A percentile compares a stretch with the other conserved stretches of the same genome.
These are phyloP conservation scores for Thamnidium elegans DNA, from an alignment of 192 early-diverging fungal genomes.

Conservation along the genomic window DNA sequence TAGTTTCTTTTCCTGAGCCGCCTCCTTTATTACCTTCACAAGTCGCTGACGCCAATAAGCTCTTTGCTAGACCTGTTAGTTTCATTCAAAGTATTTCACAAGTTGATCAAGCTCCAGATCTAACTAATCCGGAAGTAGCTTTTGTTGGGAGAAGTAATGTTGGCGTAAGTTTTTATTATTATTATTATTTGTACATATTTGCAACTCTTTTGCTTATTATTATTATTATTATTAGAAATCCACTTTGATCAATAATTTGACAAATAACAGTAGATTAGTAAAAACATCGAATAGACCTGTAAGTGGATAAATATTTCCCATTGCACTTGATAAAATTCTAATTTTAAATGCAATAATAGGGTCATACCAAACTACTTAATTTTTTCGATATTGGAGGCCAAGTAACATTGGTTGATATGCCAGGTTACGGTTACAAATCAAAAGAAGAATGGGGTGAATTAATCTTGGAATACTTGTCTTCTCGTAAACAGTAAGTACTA, in stretches of 20 bases:
- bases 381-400: constrained; percentile 49
- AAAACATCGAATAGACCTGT: constrained; percentile 56
- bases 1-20: constrained; percentile 17
- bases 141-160: constrained; percentile 58
- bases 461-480: constrained; percentile 42
- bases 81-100: constrained; percentile 34
- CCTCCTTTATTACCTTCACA: background rate
- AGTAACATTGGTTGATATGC: constrained; percentile 53
- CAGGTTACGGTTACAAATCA: constrained; percentile 53
- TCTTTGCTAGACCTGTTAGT: constrained; percentile 20
- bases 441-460: constrained; percentile 53
- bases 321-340: background rate
- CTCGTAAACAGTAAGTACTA: constrained; percentile 44
- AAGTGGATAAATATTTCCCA: constrained; percentile 8
- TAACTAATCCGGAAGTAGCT: constrained; percentile 34
- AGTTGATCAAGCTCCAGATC: constrained; percentile 26
- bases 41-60: constrained; percentile 7
- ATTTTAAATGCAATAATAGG: constrained; percentile 25
- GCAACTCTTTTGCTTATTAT: background rate
- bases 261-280: constrained; percentile 45
- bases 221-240: constrained; percentile 39
- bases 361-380: constrained; percentile 52
- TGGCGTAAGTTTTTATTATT: constrained; percentile 31
- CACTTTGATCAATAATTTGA: constrained; percentile 49
- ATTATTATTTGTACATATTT: background rate